phyloP scores from a whole-genome alignment of 306 rosid genomes.

The Fragaria vesca region DNA sequence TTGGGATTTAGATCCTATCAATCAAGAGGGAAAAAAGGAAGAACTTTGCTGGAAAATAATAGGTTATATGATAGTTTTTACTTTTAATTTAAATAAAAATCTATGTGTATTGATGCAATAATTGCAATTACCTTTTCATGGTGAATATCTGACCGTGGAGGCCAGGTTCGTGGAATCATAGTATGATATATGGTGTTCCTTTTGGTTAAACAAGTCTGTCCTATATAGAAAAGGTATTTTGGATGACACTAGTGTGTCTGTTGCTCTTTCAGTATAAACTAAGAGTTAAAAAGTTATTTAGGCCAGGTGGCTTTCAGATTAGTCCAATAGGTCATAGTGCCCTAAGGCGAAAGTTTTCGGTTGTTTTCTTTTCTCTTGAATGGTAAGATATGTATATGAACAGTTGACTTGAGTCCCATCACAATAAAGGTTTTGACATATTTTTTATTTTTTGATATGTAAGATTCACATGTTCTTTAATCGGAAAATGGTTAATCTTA shows the following conservation, averaged over 20 bases:
- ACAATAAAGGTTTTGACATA: too few species aligned
- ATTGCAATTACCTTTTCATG: background rate
- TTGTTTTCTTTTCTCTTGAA: background rate
- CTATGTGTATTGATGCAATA: background rate
- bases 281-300: background rate
- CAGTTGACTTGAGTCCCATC: background rate
- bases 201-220: background rate
- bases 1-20: background rate
- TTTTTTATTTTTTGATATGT: too few species aligned
- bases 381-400: background rate
- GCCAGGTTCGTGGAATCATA: background rate
- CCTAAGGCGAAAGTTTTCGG: background rate
- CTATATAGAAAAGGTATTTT: background rate
- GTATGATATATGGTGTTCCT: background rate
- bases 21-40: background rate
- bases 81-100: background rate
- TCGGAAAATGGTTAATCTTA: background rate
- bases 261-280: background rate
- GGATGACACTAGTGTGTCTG: background rate
- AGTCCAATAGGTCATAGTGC: background rate
- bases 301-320: background rate
- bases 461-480: background rate
- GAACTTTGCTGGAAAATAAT: constrained; percentile 1
- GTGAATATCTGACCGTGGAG: background rate
- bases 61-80: background rate